phyloP scores from a whole-genome alignment of 208 protist species.

The Acanthamoeba healyi region DNA sequence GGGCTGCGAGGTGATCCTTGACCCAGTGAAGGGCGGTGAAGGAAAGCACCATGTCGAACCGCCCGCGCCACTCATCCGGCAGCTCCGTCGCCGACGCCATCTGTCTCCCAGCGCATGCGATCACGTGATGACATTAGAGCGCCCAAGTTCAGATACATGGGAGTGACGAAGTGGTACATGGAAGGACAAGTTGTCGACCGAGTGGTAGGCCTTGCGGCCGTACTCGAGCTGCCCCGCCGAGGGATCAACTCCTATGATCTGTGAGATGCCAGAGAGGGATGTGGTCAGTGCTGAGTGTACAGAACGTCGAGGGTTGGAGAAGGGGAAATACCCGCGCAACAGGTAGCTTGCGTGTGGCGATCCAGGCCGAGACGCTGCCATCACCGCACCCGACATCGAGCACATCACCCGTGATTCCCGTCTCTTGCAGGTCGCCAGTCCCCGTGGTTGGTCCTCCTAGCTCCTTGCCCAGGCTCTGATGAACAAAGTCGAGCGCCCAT shows the following conservation, averaged over 20 bases:
- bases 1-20: not conserved
- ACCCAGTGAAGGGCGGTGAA: slow-evolving; percentile 23
- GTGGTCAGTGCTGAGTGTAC: too few species aligned
- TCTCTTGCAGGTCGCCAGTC: not conserved
- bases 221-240: not conserved
- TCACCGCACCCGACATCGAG: not conserved
- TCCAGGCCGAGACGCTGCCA: not conserved
- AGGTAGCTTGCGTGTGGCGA: not conserved
- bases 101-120: not conserved
- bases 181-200: not conserved
- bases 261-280: too few species aligned
- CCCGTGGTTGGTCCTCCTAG: not conserved
- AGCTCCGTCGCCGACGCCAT: not conserved
- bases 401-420: not conserved
- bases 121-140: not conserved
- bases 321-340: not conserved
- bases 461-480: not conserved
- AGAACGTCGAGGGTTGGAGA: too few species aligned
- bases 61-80: not conserved
- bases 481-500: slow-evolving; percentile 1
- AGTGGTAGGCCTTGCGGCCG: not conserved
- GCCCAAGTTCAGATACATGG: not conserved
- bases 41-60: slow-evolving; percentile 20
- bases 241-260: not conserved
- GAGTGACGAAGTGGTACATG: not conserved